Evolutionary conservation across 2,329 filamentous ascomycete species (phyloP), one percentile per base, ranked within the genome.

Genomic region (Aspergillus novofumigatus): DNA sequence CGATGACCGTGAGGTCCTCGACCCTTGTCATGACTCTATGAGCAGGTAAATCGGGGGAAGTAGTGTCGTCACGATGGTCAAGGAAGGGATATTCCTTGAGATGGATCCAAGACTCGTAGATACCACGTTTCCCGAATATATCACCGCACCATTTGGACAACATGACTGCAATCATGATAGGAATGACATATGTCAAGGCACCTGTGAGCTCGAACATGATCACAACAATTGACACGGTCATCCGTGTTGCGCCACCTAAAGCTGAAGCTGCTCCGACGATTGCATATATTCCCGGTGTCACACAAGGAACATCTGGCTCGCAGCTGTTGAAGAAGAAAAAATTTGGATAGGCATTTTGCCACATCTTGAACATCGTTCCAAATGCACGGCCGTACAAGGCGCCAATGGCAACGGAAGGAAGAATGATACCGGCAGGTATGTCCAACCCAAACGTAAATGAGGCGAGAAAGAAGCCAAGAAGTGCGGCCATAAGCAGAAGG

Each of bases 131-230:
- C 26, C 91, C 92, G 73, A 99, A 92, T 51, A 92, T 93, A 73
- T 99, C 94, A 68, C 92, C 94, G 26, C 96, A 91, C 94, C 94
- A 99, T 78, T 99, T 99, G 61, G 90, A 90, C 48, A 97, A 83
- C 92, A 99, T 96, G 69, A 99, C 94, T 47, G 92, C 92, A 62
- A 99, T 90, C 94, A 99, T 99, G 74, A 97, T 99, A 54, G 94
- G 94, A 7, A 99, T 85, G 51, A 99, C 93, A 70, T 97, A 97
- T 0, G 92, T 96, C 28, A 99, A 82, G 1, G 94, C 94, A 53
- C 94, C 94, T 0, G 94, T 99, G 55, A 99, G 86, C 78, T 99
- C 94, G 69, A 99, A 99, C 89, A 97, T 97, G 77, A 99, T 99
- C 68, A 97, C 94, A 4, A 99, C 93, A 64, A 99, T 97, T 11